Percentiles rank a stretch among this genome's conserved stretches.
phyloP scores from a whole-genome alignment of 164 flowering plant genomes.

The Aristolochia contorta region DNA sequence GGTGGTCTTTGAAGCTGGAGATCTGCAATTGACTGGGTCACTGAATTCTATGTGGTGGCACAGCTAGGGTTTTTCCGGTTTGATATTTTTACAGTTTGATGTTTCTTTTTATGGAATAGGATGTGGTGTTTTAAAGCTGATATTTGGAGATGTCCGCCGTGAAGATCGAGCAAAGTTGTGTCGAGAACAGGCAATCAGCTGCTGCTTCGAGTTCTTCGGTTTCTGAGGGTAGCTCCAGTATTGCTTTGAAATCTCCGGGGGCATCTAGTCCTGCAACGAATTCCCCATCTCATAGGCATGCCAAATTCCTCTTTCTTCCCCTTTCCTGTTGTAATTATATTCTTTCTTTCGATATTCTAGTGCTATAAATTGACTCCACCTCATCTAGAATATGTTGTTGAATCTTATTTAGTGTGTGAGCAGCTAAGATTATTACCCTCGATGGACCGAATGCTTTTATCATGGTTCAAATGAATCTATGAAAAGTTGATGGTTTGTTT shows the following conservation, averaged over 20 bases:
- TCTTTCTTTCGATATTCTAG: background rate
- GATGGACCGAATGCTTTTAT: background rate
- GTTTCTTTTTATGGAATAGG: slow-evolving; percentile 11
- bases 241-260: slow-evolving; percentile 49
- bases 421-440: background rate
- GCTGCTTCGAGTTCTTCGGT: slow-evolving; percentile 70
- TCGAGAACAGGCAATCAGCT: slow-evolving; percentile 64
- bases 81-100: slow-evolving; percentile 1
- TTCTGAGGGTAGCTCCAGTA: slow-evolving; percentile 58
- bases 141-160: slow-evolving; percentile 31
- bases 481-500: background rate
- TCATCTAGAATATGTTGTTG: background rate
- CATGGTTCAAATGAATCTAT: background rate
- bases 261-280: slow-evolving; percentile 34
- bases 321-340: background rate
- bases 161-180: slow-evolving; percentile 43
- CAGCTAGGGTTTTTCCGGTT: slow-evolving; percentile 7
- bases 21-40: slow-evolving; percentile 21
- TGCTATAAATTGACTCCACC: background rate
- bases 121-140: slow-evolving; percentile 23
- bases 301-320: background rate
- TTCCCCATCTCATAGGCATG: slow-evolving; percentile 66
- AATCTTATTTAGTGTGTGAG: background rate
- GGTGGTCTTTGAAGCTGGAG: slow-evolving; percentile 12
- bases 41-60: slow-evolving; percentile 7